phyloP scores from a whole-genome alignment of 1,284 basidiomycete genomes.

The Apiotrichum porosum region DNA sequence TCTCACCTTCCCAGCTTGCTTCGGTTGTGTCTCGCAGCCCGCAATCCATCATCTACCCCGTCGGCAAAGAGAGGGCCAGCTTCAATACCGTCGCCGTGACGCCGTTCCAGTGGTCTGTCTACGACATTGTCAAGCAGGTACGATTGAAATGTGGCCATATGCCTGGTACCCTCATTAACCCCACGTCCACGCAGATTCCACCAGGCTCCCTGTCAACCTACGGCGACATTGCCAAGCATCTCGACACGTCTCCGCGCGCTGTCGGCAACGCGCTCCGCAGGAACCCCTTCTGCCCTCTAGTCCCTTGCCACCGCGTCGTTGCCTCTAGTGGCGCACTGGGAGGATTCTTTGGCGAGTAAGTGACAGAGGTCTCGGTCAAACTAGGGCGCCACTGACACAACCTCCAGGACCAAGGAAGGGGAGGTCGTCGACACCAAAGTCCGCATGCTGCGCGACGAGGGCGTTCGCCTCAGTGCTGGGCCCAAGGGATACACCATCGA shows the following conservation, averaged over 20 bases:
- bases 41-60: background rate
- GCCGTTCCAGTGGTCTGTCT: background rate
- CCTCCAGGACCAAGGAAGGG: background rate
- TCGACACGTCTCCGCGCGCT: background rate
- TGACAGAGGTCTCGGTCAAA: background rate
- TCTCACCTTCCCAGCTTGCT: no score
- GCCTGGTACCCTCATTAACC: background rate
- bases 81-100: background rate
- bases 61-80: background rate
- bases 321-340: background rate
- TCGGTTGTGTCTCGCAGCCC: background rate
- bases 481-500: no score
- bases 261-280: background rate
- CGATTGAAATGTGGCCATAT: no score
- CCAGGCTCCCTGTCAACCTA: background rate
- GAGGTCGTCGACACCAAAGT: background rate
- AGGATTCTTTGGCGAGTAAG: slow-evolving; percentile 1
- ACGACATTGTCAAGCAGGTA: background rate
- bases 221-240: background rate
- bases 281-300: slow-evolving; percentile 1
- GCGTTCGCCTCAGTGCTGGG: background rate
- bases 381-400: no score
- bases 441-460: background rate
- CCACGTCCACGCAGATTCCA: background rate
- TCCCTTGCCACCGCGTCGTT: slow-evolving; percentile 1